Evolutionary conservation across 768 basidiomycete species (phyloP).

Genomic region (Pleurotus djamor): DNA sequence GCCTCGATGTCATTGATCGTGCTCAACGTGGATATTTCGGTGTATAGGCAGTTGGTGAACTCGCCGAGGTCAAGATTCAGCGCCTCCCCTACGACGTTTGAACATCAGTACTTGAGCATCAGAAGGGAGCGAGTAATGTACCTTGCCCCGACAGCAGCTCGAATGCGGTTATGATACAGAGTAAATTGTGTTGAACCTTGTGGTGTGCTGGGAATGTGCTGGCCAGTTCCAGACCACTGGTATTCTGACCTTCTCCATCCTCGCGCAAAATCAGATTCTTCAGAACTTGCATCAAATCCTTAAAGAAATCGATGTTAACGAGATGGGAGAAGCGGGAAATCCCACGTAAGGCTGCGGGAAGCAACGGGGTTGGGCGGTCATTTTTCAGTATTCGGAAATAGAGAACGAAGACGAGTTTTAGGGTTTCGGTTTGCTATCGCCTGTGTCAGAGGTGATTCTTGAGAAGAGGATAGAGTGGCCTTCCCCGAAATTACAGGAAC

Average conservation of each 20-base stretch:
- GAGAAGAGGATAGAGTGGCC: neutral
- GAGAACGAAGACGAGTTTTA: constrained; percentile 94
- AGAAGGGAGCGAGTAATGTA: constrained; percentile 20
- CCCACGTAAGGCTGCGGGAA: constrained; percentile 87
- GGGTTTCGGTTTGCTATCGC: constrained; percentile 91
- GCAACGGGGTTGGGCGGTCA: constrained; percentile 70
- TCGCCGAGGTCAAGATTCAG: constrained; percentile 93
- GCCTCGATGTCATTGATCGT: constrained; percentile 65
- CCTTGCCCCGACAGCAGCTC: constrained; percentile 97
- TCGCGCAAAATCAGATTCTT: constrained; percentile 69
- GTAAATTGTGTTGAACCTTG: constrained; percentile 57
- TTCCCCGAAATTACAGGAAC: constrained; percentile 22
- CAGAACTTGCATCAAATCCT: constrained; percentile 86
- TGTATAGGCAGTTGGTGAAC: constrained; percentile 83
- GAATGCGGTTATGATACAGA: constrained; percentile 95
- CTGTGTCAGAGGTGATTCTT: neutral
- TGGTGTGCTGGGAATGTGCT: constrained; percentile 27
- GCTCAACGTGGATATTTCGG: constrained; percentile 74
- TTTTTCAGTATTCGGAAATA: constrained; percentile 97
- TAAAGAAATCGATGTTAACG: constrained; percentile 98
- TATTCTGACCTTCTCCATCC: constrained; percentile 20
- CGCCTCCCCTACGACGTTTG: constrained; percentile 73
- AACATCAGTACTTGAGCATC: neutral
- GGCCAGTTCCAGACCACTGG: neutral
- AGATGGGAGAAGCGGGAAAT: constrained; percentile 93